Conservation (phyloP, 805 yeast genomes). For the Cyberlindnera mycetangii region DNA sequence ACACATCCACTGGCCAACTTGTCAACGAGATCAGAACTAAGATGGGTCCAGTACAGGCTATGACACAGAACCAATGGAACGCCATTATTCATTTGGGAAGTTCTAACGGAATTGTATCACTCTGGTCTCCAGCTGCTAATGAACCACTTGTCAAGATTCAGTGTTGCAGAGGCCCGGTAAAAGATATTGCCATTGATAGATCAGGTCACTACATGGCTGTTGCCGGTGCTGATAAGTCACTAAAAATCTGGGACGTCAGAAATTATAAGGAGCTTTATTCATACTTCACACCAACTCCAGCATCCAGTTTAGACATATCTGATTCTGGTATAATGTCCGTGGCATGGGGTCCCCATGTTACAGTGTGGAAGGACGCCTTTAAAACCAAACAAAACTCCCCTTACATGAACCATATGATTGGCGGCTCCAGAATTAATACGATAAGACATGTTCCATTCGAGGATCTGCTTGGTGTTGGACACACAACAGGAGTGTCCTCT, state of each 20-base stretch:
- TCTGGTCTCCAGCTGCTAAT: conserved; percentile 91
- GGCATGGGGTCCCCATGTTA: conserved; percentile 95
- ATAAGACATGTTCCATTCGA: conserved; percentile 87
- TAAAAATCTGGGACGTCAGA: conserved; percentile 93
- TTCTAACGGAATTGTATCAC: conserved; percentile 83
- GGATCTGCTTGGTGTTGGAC: conserved; percentile 92
- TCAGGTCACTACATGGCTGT: conserved; percentile 94
- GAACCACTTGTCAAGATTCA: conserved; percentile 82
- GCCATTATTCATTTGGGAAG: conserved; percentile 95
- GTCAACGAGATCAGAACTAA: conserved; percentile 84
- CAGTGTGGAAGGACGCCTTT: conserved; percentile 87
- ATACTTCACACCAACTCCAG: conserved; percentile 76
- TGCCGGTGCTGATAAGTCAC: conserved; percentile 78
- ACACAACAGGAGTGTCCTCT: conserved; percentile 73
- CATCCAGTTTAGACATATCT: conserved; percentile 72
- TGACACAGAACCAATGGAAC: conserved; percentile 93
- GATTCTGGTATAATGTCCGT: conserved; percentile 85
- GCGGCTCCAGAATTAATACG: conserved; percentile 70
- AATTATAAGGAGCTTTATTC: conserved; percentile 70
- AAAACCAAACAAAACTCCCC: conserved; percentile 73
- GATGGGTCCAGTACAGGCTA: conserved; percentile 83
- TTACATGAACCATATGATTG: conserved; percentile 85
- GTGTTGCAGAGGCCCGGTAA: conserved; percentile 81
- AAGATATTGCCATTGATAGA: conserved; percentile 83
- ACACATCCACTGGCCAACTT: conserved; percentile 86